Conservation (phyloP, 345 rosid species). For the Dovyalis caffra region DNA sequence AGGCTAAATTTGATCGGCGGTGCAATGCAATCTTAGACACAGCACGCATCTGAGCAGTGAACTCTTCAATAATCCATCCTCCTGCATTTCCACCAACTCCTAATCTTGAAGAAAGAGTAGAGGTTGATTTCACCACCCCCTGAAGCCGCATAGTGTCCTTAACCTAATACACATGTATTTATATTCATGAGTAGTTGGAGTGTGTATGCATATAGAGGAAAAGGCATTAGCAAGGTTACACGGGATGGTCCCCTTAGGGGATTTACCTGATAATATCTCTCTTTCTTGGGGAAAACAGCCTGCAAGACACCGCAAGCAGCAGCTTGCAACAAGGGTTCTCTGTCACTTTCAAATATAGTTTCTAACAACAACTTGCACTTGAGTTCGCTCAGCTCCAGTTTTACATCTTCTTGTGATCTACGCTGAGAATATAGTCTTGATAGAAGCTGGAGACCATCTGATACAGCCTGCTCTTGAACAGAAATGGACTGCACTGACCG, state of each 20-base stretch:
- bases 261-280: slow-evolving; percentile 80
- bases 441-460: slow-evolving; percentile 88
- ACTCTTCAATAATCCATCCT: slow-evolving; percentile 87
- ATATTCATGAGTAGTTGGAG: neutral
- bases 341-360: slow-evolving; percentile 82
- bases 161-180: slow-evolving; percentile 37
- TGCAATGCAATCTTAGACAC: slow-evolving; percentile 95
- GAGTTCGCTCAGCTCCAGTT: slow-evolving; percentile 49
- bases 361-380: slow-evolving; percentile 83
- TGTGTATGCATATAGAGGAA: neutral
- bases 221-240: neutral
- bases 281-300: slow-evolving; percentile 78
- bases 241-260: neutral
- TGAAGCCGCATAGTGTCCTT: slow-evolving; percentile 92
- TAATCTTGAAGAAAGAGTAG: slow-evolving; percentile 68
- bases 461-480: slow-evolving; percentile 83
- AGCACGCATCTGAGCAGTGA: slow-evolving; percentile 92
- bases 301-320: slow-evolving; percentile 89
- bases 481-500: slow-evolving; percentile 63
- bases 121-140: slow-evolving; percentile 87
- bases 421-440: slow-evolving; percentile 60
- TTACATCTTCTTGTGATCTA: slow-evolving; percentile 53
- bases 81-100: slow-evolving; percentile 71
- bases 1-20: slow-evolving; percentile 77
- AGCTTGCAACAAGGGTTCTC: slow-evolving; percentile 83